Base-by-base conservation (phyloP, 495 filamentous ascomycete species). In the Hypoxylon perforatum region DNA sequence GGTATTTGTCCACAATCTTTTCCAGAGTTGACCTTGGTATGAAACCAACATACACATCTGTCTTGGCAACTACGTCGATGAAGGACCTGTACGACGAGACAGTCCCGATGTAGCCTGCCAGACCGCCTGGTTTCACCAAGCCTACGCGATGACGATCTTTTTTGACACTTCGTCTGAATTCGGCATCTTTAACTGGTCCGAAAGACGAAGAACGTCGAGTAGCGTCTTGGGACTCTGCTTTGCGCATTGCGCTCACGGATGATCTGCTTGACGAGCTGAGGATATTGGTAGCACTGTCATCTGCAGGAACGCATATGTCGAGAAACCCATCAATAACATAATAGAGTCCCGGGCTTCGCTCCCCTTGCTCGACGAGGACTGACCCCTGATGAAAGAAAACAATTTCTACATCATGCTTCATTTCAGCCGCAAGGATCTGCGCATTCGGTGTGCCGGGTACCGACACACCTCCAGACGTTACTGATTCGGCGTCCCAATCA, bases 271-370 rank as follows among this genome's bases (percentile, higher is more conserved):
- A 62, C 3, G 76, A 71, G 30, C 63, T 71, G 4, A 80, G 63
- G 6, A 79, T 77, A 47, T 77, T 77, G 18, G 70, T 67, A 3
- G 74, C 63, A 2, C 75, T 62, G 21, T 77, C 71, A 8, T 78
- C 75, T 21, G 69, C 73, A 17, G 76, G 83, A 22, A 78, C 67
- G 39, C 92, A 92, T 17, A 97, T 93, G 74, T 99, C 96, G 21
- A 99, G 79, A 63, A 99, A 99, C 3, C 95, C 95, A 75, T 99
- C 95, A 52, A 99, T 91, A 10, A 99, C 95, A 75, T 98, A 99
- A 78, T 99, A 99, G 9, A 99, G 81, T 0, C 95, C 95, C 0
- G 96, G 96, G 68, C 96, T 96, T 15, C 96, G 85, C 78, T 99
- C 95, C 0, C 95, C 94, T 74, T 98, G 93, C 67, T 99, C 95